Evolutionary conservation across 805 yeast species (phyloP), one percentile per base, ranked within the genome.

Genomic region (Pichia californica): DNA sequence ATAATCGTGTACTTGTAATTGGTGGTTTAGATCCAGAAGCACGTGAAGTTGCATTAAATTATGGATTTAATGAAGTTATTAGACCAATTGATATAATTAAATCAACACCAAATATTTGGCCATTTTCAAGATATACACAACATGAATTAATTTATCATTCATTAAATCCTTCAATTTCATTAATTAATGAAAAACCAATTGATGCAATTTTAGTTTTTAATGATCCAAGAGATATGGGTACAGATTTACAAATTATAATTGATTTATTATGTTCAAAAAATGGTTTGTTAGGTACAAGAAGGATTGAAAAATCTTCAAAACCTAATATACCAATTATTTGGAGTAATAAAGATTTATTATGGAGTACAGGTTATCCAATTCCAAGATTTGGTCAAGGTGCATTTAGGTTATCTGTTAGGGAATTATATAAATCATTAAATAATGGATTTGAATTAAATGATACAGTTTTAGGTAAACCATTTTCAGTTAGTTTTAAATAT

Each of bases 331-430:
- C 95, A 1, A 81, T 88, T 16, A 75, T 78, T 48, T 88, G 86
- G 63, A 82, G 91, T 34, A 88, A 87, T 62, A 76, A 83, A 56
- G 97, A 89, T 62, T 75, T 86, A 53, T 55, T 83, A 29, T 89
- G 96, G 95, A 87, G 96, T 18, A 88, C 85, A 54, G 87, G 82
- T 51, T 89, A 81, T 60, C 62, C 59, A 8, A 61, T 81, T 39
- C 87, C 95, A 20, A 71, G 97, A 41, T 83, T 87, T 56, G 97
- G 96, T 7, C 95, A 88, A 63, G 97, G 97, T 16, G 94, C 91
- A 2, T 83, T 85, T 55, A 69, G 91, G 47, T 70, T 76, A 38
- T 63, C 76, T 31, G 64, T 83, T 5, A 85, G 85, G 54, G 65
- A 74, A 7, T 60, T 88, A 33, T 85, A 84, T 54, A 41, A 53